Base-by-base conservation (phyloP, 2,329 filamentous ascomycete genomes). In the Fusarium brachygibbosum region DNA sequence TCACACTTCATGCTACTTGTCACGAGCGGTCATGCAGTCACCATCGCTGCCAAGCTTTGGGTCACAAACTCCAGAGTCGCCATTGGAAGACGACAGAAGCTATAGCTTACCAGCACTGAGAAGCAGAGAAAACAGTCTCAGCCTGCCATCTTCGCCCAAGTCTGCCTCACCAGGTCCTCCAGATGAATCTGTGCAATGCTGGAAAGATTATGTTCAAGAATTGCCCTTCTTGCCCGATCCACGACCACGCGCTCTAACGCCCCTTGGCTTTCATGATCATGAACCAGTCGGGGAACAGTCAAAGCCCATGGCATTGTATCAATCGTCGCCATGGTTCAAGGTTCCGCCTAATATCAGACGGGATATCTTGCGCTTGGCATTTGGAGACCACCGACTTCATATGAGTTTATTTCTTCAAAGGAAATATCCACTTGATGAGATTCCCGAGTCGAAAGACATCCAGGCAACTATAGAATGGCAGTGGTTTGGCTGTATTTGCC, bases 341-440 rank as follows among this genome's bases (percentile, higher is more conserved):
- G 9, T 58, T 0, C 61, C 58, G 6, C 25, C 61, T 2, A 12
- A 38, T 3, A 11, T 63, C 1, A 23, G 61, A 4, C 21, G 29
- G 1, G 58, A 63, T 4, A 63, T 63, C 4, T 8, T 63, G 3
- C 13, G 38, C 6, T 16, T 57, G 6, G 50, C 50, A 1, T 58
- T 63, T n/a, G 50, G 58, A 12, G 37, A 25, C n/a, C 31, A 32
- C 1, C 25, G 44, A 5, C 16, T 63, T 2, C 61, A 63, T 3
- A 51, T 52, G 49, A 16, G 10, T 8, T 29, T 63, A 34, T 6
- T 62, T 55, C 55, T 61, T 62, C 10, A 61, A n/a, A 1, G 23
- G 23, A 4, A 25, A 25, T 25, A 25, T 25, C 23, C 23, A 25
- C 23, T 5, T 25, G 23, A 25, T 4, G 23, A 25, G 4, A 25